Evolutionary conservation across 192 early-diverging fungal species (phyloP).

Genomic region (Gaertneriomyces semiglobifer): DNA sequence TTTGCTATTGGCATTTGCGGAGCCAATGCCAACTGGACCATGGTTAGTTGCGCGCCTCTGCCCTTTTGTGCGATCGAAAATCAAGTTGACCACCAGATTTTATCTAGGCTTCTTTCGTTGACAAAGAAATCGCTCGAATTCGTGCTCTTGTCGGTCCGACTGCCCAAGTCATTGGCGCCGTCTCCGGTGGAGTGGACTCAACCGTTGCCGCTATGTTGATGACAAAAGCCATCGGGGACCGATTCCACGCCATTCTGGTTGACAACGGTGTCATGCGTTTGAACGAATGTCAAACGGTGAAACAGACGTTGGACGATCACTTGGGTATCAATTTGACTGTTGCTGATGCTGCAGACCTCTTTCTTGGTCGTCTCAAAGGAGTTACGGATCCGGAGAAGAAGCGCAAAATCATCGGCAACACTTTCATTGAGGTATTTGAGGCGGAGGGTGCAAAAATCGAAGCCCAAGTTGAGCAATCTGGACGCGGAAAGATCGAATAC

Average conservation of each 20-base stretch:
- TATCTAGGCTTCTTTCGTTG: slow-evolving; percentile 73
- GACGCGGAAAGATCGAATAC: slow-evolving; percentile 82
- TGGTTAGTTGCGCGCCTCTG: slow-evolving; percentile 50
- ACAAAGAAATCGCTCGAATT: slow-evolving; percentile 95
- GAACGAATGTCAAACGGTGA: slow-evolving; percentile 86
- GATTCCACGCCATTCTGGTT: slow-evolving; percentile 97
- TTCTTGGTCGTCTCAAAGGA: slow-evolving; percentile 76
- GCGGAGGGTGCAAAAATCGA: slow-evolving; percentile 87
- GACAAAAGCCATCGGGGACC: slow-evolving; percentile 95
- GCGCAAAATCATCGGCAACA: slow-evolving; percentile 99
- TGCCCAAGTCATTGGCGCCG: slow-evolving; percentile 94
- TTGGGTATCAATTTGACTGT: slow-evolving; percentile 96
- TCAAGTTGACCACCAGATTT: neutral
- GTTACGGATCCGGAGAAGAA: slow-evolving; percentile 93
- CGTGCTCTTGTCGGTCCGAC: slow-evolving; percentile 82
- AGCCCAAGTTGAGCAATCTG: slow-evolving; percentile 63
- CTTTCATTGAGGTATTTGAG: slow-evolving; percentile 98
- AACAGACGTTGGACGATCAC: slow-evolving; percentile 79
- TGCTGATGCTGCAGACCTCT: slow-evolving; percentile 80
- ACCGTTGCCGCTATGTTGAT: slow-evolving; percentile 96
- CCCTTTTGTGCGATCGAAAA: neutral
- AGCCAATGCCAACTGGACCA: slow-evolving; percentile 85
- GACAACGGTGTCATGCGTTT: slow-evolving; percentile 99
- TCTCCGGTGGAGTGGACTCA: slow-evolving; percentile 94
- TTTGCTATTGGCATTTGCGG: slow-evolving; percentile 90